Evolutionary conservation across 768 basidiomycete species (phyloP), one percentile per base, ranked within the genome.

Genomic region (Sarcomyxa edulis): DNA sequence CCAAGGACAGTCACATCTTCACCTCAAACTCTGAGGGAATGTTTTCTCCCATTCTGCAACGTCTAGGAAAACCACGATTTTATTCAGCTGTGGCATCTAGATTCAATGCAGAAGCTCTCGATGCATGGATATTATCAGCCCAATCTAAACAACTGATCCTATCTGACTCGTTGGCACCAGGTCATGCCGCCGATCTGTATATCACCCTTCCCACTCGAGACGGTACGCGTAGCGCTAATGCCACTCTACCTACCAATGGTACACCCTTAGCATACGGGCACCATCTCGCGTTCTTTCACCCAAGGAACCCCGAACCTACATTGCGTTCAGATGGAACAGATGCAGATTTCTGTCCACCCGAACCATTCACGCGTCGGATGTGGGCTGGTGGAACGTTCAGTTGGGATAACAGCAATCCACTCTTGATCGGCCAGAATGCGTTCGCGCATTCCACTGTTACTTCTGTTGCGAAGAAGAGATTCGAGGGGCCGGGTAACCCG

Each of bases 301-400:
- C 75, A 3, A 71, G 76, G 22, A 71, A 68, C 24, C 73, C 83
- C 0, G 82, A 84, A 51, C 35, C 52, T 9, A 52, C 56, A 14
- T 65, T 88, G 26, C 71, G 79, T 9, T 48, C 64, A n/a, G 85
- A 88, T 49, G 84, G 83, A 11, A 87, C 84, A 9, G 84, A 85
- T 37, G 66, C 72, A 1, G 76, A 81, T 33, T 78, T 84, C 37
- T 78, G 78, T 47, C 83, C 85, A 2, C 85, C 85, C 0, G 63
- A 71, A 35, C 84, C 84, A 2, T 87, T 84, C 59, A 73, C 76
- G 19, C 69, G 79, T 40, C 66, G 85, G n/a, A 89, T 88, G 86
- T 89, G 85, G 84, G 84, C 82, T 3, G 72, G 81, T 15, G 86
- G 85, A 3, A 70, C 60, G 48, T 78, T 88, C 54, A 62, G 58